Conservation (phyloP, 371 early-diverging fungal genomes). For the Zopfochytrium polystomum region DNA sequence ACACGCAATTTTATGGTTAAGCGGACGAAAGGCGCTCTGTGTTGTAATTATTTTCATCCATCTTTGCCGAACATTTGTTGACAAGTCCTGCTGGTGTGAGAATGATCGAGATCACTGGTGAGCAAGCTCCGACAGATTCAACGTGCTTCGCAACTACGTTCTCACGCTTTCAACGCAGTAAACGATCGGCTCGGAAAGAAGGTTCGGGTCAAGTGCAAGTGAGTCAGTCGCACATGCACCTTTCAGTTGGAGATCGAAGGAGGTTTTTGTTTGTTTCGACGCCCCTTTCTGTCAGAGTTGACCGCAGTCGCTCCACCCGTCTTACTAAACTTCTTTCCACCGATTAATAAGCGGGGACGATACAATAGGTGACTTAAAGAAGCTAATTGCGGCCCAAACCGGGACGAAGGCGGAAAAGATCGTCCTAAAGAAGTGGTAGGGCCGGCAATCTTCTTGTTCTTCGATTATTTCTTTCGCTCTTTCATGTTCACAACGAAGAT, state of each 20-base stretch:
- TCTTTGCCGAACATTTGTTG: neutral
- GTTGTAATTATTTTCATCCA: conserved; percentile 24
- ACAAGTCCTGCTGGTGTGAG: no score
- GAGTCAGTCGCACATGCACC: no score
- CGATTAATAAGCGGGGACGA: conserved; percentile 66
- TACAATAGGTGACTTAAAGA: conserved; percentile 87
- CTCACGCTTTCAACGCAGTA: neutral
- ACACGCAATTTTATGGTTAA: conserved; percentile 27
- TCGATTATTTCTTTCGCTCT: no score
- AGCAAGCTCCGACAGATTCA: neutral
- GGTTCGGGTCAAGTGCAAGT: conserved; percentile 88
- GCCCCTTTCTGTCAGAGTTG: no score
- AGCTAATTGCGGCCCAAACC: conserved; percentile 86
- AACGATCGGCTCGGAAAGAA: conserved; percentile 93
- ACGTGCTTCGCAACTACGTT: neutral
- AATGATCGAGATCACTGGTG: conserved; percentile 1
- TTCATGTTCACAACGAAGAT: no score
- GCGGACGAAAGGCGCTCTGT: conserved; percentile 33
- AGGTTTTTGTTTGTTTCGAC: no score
- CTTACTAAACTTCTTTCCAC: conserved; percentile 2
- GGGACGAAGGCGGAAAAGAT: conserved; percentile 90
- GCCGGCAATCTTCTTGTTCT: no score
- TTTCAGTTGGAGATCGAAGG: no score
- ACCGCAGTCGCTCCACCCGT: neutral
- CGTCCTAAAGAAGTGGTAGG: conserved; percentile 86